Conservation (phyloP, 768 basidiomycete genomes). For the Pisolithus sp. region DNA sequence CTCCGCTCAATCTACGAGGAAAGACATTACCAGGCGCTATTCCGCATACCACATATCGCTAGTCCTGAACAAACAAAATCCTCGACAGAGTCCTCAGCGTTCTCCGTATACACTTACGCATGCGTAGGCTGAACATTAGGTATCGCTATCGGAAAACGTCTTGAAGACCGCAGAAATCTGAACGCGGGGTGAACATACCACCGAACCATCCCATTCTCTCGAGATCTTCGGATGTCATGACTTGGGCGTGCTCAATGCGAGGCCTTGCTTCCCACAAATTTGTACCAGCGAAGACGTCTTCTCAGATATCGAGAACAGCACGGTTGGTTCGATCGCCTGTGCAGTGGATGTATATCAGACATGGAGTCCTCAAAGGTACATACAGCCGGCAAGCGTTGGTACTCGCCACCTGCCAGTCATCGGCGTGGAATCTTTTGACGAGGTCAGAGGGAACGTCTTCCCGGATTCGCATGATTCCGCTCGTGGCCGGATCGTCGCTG, state of each 20-base stretch:
- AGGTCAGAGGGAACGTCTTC: slow-evolving; percentile 51
- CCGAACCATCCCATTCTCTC: slow-evolving; percentile 64
- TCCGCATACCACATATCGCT: slow-evolving; percentile 95
- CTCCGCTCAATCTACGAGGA: background rate
- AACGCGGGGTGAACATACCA: slow-evolving; percentile 22
- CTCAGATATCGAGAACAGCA: slow-evolving; percentile 77
- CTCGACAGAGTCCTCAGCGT: background rate
- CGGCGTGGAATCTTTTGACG: slow-evolving; percentile 58
- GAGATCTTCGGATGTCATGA: slow-evolving; percentile 67
- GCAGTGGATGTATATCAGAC: slow-evolving; percentile 54
- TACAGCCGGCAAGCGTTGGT: background rate
- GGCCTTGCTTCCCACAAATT: slow-evolving; percentile 48
- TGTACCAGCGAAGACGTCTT: slow-evolving; percentile 42
- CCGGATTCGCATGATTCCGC: slow-evolving; percentile 60
- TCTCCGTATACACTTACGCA: slow-evolving; percentile 45
- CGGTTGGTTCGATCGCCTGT: slow-evolving; percentile 88
- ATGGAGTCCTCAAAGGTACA: background rate
- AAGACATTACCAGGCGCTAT: slow-evolving; percentile 51
- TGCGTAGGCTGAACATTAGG: slow-evolving; percentile 92
- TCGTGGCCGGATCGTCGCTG: slow-evolving; percentile 64
- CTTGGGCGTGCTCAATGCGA: slow-evolving; percentile 91
- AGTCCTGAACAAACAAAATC: slow-evolving; percentile 38
- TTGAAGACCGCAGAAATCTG: background rate
- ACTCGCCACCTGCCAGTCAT: slow-evolving; percentile 81
- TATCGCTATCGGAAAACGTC: slow-evolving; percentile 53